phyloP scores from a whole-genome alignment of 1,284 basidiomycete species.

The Tilletia indica region DNA sequence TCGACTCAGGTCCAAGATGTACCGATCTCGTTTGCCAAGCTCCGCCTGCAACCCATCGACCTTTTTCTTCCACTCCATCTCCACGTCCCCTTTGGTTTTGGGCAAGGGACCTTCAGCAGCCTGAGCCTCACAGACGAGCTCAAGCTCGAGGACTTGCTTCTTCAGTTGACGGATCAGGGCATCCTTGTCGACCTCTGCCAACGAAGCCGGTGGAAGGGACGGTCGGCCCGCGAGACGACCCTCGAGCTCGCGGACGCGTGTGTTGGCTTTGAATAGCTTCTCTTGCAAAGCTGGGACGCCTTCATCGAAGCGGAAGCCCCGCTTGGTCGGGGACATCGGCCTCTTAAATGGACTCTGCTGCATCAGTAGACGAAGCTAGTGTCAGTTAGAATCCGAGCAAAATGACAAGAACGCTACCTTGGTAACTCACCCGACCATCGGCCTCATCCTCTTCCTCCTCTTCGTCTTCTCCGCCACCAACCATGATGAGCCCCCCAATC shows the following conservation, averaged over 20 bases:
- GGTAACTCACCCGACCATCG: not conserved
- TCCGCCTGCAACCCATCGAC: conserved; percentile 25
- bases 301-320: conserved; percentile 36
- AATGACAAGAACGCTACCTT: not conserved
- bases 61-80: conserved; percentile 30
- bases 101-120: conserved; percentile 32
- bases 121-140: conserved; percentile 47
- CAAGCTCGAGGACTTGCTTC: conserved; percentile 42
- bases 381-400: not conserved
- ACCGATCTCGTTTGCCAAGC: conserved; percentile 35
- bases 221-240: conserved; percentile 35
- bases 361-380: not conserved
- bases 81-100: conserved; percentile 48
- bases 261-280: conserved; percentile 44
- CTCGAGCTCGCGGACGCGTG: conserved; percentile 32
- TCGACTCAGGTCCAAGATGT: conserved; percentile 32
- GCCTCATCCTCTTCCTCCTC: conserved; percentile 17
- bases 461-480: conserved; percentile 32
- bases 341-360: conserved; percentile 20
- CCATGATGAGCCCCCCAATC: conserved; percentile 43
- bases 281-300: conserved; percentile 44
- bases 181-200: conserved; percentile 25
- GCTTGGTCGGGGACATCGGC: conserved; percentile 40
- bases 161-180: conserved; percentile 32
- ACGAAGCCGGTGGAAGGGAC: conserved; percentile 24